A percentile compares a stretch with the other conserved stretches of the same genome.
Evolutionary conservation across 306 rosid genomes (phyloP).

Genomic region (Ammopiptanthus mongolicus): DNA sequence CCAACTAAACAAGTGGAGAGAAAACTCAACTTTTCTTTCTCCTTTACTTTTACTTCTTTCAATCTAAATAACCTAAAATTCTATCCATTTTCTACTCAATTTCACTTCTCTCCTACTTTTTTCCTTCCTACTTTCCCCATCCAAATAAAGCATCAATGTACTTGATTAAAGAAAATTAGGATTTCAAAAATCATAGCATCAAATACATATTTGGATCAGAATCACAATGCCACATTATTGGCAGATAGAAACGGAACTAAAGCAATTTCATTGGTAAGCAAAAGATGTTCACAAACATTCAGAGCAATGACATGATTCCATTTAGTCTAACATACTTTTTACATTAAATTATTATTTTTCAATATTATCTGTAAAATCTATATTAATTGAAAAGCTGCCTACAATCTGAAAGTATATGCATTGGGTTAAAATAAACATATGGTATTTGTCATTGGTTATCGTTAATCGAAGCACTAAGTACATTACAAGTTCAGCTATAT

Average conservation of each 20-base stretch:
- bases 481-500: constrained; percentile 3
- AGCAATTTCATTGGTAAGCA: not conserved
- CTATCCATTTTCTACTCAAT: too few relatives aligned
- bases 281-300: not conserved
- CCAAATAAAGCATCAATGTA: too few relatives aligned
- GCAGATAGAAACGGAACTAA: not conserved
- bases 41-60: too few relatives aligned
- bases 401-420: constrained; percentile 29
- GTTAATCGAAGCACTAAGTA: constrained; percentile 20
- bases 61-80: too few relatives aligned
- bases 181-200: not conserved
- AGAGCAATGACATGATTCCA: constrained; percentile 4
- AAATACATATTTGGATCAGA: not conserved
- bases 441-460: constrained; percentile 1
- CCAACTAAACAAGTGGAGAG: too few relatives aligned
- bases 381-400: constrained; percentile 27
- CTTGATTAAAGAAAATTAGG: not conserved
- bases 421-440: constrained; percentile 19
- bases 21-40: too few relatives aligned
- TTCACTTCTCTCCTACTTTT: too few relatives aligned
- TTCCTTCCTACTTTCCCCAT: too few relatives aligned
- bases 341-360: constrained; percentile 26
- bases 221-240: not conserved
- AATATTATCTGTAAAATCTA: constrained; percentile 27
- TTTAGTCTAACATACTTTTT: constrained; percentile 27